These are phyloP conservation scores for Penicillium psychrosexuale DNA, from an alignment of 2,329 filamentous ascomycete genomes.

Conservation along the genomic window DNA sequence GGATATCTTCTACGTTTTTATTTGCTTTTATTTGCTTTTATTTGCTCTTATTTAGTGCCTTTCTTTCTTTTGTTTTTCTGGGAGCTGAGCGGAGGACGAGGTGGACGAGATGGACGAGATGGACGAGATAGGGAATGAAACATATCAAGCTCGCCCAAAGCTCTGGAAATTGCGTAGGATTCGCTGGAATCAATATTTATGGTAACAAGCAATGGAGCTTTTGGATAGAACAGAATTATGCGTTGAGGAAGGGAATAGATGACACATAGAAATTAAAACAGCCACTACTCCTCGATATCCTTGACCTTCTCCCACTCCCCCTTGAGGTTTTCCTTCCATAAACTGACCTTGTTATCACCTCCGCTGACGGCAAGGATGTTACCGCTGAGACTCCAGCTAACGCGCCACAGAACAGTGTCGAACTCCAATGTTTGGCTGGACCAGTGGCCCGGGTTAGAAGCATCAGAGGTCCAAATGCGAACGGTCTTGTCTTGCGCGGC, in stretches of 20 bases:
- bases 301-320: conserved; percentile 98
- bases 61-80: background rate
- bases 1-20: no score
- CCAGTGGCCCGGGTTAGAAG: conserved; percentile 69
- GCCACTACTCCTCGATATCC: conserved; percentile 77
- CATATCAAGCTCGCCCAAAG: background rate
- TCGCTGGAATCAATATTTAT: background rate
- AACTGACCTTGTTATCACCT: conserved; percentile 90
- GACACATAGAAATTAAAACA: conserved; percentile 11
- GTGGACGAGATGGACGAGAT: background rate
- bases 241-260: conserved; percentile 17
- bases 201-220: background rate
- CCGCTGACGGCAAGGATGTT: conserved; percentile 93
- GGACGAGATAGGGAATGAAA: background rate
- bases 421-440: conserved; percentile 80
- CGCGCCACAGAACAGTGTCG: conserved; percentile 87
- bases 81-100: background rate
- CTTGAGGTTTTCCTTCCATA: conserved; percentile 98
- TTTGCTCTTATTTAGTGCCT: background rate
- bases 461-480: conserved; percentile 87
- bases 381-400: conserved; percentile 95
- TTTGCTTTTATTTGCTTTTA: no score
- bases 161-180: background rate
- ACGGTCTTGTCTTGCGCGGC: conserved; percentile 97
- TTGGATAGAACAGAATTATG: conserved; percentile 8